A percentile compares a stretch with the other conserved stretches of the same genome.
These are phyloP conservation scores for Gautieria morchelliformis DNA, from an alignment of 768 basidiomycete species.

Conservation along the genomic window DNA sequence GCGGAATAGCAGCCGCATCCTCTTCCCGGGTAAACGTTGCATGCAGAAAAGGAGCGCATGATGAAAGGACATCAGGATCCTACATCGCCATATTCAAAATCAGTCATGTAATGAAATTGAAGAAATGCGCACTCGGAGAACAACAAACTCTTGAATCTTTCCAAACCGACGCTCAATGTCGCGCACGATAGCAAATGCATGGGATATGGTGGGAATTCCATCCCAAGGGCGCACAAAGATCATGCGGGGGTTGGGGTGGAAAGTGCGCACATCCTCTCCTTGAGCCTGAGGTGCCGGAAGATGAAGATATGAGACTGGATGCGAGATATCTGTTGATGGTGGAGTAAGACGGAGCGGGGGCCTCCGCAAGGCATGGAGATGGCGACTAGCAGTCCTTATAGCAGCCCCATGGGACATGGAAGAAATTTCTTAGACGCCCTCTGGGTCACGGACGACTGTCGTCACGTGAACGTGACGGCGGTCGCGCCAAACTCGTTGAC, in stretches of 20 bases:
- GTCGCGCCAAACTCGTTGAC: too few species aligned
- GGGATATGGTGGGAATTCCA: constrained; percentile 34
- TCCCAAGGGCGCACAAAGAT: constrained; percentile 33
- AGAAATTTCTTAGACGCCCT: too few species aligned
- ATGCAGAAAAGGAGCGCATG: constrained; percentile 34
- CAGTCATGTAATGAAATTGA: neutral
- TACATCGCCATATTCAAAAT: constrained; percentile 13
- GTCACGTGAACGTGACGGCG: too few species aligned
- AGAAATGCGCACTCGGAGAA: neutral
- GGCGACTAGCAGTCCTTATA: too few species aligned
- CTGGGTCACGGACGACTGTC: too few species aligned
- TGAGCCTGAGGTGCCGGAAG: too few species aligned
- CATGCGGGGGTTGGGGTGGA: constrained; percentile 16
- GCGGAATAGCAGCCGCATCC: constrained; percentile 29
- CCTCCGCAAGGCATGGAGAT: too few species aligned
- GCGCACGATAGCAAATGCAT: constrained; percentile 43
- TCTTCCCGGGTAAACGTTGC: constrained; percentile 37
- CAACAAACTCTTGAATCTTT: constrained; percentile 4
- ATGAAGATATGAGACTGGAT: too few species aligned
- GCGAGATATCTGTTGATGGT: too few species aligned
- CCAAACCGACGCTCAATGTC: constrained; percentile 35
- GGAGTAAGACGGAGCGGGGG: too few species aligned
- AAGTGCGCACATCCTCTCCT: too few species aligned
- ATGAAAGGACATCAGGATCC: constrained; percentile 38
- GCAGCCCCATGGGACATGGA: too few species aligned